Conservation (phyloP, 805 yeast genomes). For the Grigorovia humatica region DNA sequence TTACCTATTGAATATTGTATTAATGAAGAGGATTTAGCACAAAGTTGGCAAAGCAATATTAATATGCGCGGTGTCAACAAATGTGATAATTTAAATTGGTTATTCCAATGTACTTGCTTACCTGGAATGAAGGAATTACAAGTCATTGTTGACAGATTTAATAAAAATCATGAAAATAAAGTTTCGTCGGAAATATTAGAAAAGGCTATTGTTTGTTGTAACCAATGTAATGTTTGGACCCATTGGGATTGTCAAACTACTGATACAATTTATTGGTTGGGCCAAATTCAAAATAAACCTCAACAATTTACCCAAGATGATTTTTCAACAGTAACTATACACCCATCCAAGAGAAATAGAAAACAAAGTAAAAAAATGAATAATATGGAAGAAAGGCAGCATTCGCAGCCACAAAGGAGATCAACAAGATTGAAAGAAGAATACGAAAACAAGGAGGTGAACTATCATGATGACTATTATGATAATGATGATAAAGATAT, state of each 20-base stretch:
- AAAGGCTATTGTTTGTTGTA: conserved; percentile 25
- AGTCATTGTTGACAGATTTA: conserved; percentile 1
- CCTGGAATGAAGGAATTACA: neutral
- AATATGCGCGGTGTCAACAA: conserved; percentile 7
- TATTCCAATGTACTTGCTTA: conserved; percentile 21
- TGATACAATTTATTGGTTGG: conserved; percentile 9
- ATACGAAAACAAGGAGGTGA: conserved; percentile 10
- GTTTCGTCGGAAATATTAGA: conserved; percentile 10
- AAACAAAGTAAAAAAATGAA: neutral
- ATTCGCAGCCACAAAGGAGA: neutral
- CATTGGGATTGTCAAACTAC: conserved; percentile 24
- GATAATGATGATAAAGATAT: neutral
- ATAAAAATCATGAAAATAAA: conserved; percentile 9
- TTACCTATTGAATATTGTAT: conserved; percentile 23
- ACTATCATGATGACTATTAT: neutral
- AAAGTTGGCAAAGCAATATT: conserved; percentile 14
- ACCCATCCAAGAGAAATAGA: conserved; percentile 1
- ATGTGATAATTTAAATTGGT: conserved; percentile 23
- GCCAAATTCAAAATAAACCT: conserved; percentile 4
- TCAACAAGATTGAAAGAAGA: neutral
- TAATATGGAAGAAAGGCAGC: neutral
- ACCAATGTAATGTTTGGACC: conserved; percentile 26
- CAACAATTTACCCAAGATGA: neutral
- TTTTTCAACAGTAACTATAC: neutral
- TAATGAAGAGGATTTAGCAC: conserved; percentile 17